A percentile compares a stretch with the other conserved stretches of the same genome.
Evolutionary conservation across 2,329 filamentous ascomycete species (phyloP).

Genomic region (Stachybotrys chlorohalonatus): DNA sequence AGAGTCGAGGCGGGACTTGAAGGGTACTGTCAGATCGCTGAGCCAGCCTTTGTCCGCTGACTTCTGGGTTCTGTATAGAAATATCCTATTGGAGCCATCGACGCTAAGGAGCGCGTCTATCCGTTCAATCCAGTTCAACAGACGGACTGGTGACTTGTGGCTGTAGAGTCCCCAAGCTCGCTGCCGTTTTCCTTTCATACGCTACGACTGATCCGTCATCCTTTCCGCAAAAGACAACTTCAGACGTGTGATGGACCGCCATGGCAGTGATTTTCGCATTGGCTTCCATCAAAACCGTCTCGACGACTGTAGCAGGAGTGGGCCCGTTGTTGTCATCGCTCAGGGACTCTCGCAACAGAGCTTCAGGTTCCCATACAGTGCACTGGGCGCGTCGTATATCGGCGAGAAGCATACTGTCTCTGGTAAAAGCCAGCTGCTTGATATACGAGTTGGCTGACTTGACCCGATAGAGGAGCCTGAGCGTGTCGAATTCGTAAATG

Average conservation of each 20-base stretch:
- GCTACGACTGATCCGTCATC: constrained; percentile 23
- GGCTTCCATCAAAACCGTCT: constrained; percentile 12
- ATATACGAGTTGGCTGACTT: constrained; percentile 15
- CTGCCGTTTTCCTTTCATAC: constrained; percentile 17
- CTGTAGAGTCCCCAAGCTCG: constrained; percentile 11
- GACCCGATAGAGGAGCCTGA: constrained; percentile 17
- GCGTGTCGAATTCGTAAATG: constrained; percentile 18
- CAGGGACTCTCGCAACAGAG: constrained; percentile 13
- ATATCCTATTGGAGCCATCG: constrained; percentile 16
- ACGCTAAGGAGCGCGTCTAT: constrained; percentile 16
- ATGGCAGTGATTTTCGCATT: constrained; percentile 20
- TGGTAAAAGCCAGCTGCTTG: constrained; percentile 19
- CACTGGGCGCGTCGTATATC: constrained; percentile 25
- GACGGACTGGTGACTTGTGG: constrained; percentile 18
- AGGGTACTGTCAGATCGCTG: constrained; percentile 4
- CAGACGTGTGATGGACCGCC: constrained; percentile 10
- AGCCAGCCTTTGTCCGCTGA: constrained; percentile 7
- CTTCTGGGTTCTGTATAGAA: constrained; percentile 8
- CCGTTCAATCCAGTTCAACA: constrained; percentile 15
- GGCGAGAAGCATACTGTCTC: constrained; percentile 20
- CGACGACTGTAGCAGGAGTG: constrained; percentile 10
- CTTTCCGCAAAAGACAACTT: constrained; percentile 24
- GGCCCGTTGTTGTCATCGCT: constrained; percentile 15
- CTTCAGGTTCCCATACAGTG: constrained; percentile 25
- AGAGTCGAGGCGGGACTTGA: constrained; percentile 11